Base-by-base conservation (phyloP, 176 grass and related monocot genomes). In the Zea luxurians region DNA sequence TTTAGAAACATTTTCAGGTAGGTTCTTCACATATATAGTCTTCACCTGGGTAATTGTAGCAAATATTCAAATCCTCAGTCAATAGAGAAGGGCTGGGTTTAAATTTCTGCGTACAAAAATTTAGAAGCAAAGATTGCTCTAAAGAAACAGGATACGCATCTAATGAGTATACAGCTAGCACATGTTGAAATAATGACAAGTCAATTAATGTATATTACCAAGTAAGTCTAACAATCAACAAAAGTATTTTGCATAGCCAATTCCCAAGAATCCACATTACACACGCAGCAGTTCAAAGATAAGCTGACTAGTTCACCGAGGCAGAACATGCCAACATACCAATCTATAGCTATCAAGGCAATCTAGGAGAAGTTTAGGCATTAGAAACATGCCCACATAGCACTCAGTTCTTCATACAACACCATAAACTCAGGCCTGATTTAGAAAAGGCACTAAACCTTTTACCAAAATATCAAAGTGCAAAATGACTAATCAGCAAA, bases 21-120 rank as follows among this genome's bases (percentile, higher is more conserved):
- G 76, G 78, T 99, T 99, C 81, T 95, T 99, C 84, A 99, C 84
- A 73, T 99, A 99, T 78, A 99, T 86, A 60, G 92, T 93, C 74
- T 99, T 99, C 43, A 99, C 96, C 92, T 99, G 85, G 2, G 1
- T 1, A 37, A 20, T n/a, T 71, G 6, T 58, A 2, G 34, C 18
- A 75, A 45, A 80, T 75, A 49, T 63, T 70, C n/a, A 17, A 63
- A 10, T 8, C 47, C 8, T 41, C 8, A 47, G 75, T 1, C 68
- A 49, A 11, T 16, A 77, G 61, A 9, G 1, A 75, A 2, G 1
- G n/a, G 42, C 34, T 61, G 1, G 11, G 27, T 34, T 16, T 6
- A 47, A 57, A 48, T 43, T 55, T 21, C 20, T 64, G 50, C 8
- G 41, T 6, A n/a, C 6, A 18, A 87, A 66, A 49, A 4, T 52